These are phyloP conservation scores for Saturnispora diversa DNA, from an alignment of 805 yeast genomes.

Conservation along the genomic window DNA sequence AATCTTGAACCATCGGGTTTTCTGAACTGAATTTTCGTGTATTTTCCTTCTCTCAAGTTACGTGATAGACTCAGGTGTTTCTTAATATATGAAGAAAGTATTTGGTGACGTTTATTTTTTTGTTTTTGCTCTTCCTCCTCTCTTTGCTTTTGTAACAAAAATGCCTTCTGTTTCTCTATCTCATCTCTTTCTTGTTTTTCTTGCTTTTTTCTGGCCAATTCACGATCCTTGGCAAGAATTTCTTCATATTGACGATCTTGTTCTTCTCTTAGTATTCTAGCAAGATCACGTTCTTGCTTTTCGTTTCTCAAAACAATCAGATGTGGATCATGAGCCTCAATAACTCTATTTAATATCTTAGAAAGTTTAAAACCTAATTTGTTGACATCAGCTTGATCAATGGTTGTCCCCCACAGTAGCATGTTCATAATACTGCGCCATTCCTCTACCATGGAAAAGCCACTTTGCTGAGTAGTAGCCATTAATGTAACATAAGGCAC, in stretches of 20 bases:
- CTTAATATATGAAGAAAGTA: slow-evolving; percentile 8
- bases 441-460: slow-evolving; percentile 1
- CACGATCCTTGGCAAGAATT: slow-evolving; percentile 49
- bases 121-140: slow-evolving; percentile 16
- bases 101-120: neutral
- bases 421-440: slow-evolving; percentile 2
- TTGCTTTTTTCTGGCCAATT: slow-evolving; percentile 41
- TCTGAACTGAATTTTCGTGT: slow-evolving; percentile 43
- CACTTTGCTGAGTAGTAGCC: slow-evolving; percentile 31
- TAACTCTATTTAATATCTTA: slow-evolving; percentile 32
- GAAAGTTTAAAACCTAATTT: slow-evolving; percentile 23
- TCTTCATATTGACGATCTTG: slow-evolving; percentile 63
- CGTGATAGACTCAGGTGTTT: slow-evolving; percentile 10
- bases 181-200: slow-evolving; percentile 19
- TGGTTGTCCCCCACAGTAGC: neutral
- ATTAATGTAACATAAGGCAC: slow-evolving; percentile 49
- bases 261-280: slow-evolving; percentile 50
- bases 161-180: slow-evolving; percentile 16
- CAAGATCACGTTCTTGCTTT: slow-evolving; percentile 47
- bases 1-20: slow-evolving; percentile 45
- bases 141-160: slow-evolving; percentile 15
- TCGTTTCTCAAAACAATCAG: slow-evolving; percentile 51
- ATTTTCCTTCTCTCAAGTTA: slow-evolving; percentile 25
- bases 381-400: neutral
- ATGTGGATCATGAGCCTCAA: slow-evolving; percentile 56